phyloP scores from a whole-genome alignment of 2,329 filamentous ascomycete genomes.

The Colletotrichum phormii region DNA sequence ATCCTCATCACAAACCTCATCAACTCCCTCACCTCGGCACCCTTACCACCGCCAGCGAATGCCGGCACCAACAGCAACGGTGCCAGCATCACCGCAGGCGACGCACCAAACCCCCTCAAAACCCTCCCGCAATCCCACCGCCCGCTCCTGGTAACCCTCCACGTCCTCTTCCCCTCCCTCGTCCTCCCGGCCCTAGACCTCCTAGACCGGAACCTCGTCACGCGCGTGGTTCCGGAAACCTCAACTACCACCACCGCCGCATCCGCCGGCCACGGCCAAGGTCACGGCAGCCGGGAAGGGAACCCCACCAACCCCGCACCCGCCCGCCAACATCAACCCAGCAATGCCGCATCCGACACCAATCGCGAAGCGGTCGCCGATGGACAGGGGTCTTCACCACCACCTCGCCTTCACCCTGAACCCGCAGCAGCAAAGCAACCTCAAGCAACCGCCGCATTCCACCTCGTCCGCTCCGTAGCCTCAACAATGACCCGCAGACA shows the following conservation, averaged over 20 bases:
- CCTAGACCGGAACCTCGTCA: constrained; percentile 81
- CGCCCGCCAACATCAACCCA: background rate
- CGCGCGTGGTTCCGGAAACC: constrained; percentile 56
- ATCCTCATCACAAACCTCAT: constrained; percentile 63
- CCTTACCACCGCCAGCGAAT: constrained; percentile 33
- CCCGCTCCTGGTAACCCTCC: constrained; percentile 79
- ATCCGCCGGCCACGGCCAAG: background rate
- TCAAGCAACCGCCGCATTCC: constrained; percentile 50
- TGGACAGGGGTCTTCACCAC: background rate
- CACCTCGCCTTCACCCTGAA: background rate
- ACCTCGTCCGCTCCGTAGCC: constrained; percentile 73
- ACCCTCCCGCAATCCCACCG: constrained; percentile 53
- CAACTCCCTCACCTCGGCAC: constrained; percentile 50
- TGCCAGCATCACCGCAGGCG: constrained; percentile 14
- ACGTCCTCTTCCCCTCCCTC: constrained; percentile 85
- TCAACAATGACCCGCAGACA: constrained; percentile 43
- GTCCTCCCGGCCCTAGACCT: constrained; percentile 89
- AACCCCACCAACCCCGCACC: constrained; percentile 20
- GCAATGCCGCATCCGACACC: background rate
- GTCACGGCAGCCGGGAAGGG: background rate
- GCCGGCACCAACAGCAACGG: background rate
- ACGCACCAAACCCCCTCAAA: constrained; percentile 36
- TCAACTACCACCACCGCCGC: background rate
- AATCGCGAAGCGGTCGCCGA: background rate
- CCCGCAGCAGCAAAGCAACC: background rate